phyloP scores from a whole-genome alignment of 768 basidiomycete species.

The Termitomyces sp. region DNA sequence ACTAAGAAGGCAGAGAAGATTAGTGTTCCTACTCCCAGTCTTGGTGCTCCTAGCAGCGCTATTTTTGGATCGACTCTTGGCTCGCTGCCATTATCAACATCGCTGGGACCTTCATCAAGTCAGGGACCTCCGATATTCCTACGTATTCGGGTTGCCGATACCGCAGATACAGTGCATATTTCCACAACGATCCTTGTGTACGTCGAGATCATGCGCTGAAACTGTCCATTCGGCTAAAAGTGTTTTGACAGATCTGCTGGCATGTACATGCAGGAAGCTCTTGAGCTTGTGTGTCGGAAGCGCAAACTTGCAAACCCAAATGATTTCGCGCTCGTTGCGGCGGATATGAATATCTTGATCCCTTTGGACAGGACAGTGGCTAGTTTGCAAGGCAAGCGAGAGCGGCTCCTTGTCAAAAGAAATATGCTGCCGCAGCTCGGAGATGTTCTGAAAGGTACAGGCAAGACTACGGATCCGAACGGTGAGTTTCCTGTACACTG shows the following conservation, averaged over 20 bases:
- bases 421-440: conserved; percentile 73
- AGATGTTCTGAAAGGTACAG: conserved; percentile 60
- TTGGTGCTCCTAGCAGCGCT: conserved; percentile 42
- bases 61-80: conserved; percentile 40
- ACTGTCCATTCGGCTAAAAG: neutral
- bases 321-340: conserved; percentile 79
- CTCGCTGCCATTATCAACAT: conserved; percentile 57
- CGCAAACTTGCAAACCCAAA: conserved; percentile 65
- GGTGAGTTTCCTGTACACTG: conserved; percentile 42
- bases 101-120: conserved; percentile 63
- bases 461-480: conserved; percentile 86
- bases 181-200: conserved; percentile 92
- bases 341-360: conserved; percentile 69
- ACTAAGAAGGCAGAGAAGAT: conserved; percentile 57
- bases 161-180: conserved; percentile 78
- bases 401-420: conserved; percentile 77
- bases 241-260: conserved; percentile 62
- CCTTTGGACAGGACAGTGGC: conserved; percentile 97
- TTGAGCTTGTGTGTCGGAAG: conserved; percentile 78
- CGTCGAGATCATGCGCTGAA: conserved; percentile 22
- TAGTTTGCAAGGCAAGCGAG: conserved; percentile 83
- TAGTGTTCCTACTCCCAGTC: conserved; percentile 36
- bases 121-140: conserved; percentile 84
- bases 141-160: conserved; percentile 76
- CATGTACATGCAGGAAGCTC: conserved; percentile 96